Conservation (phyloP, 2,329 filamentous ascomycete species). For the Colletotrichum sp. region DNA sequence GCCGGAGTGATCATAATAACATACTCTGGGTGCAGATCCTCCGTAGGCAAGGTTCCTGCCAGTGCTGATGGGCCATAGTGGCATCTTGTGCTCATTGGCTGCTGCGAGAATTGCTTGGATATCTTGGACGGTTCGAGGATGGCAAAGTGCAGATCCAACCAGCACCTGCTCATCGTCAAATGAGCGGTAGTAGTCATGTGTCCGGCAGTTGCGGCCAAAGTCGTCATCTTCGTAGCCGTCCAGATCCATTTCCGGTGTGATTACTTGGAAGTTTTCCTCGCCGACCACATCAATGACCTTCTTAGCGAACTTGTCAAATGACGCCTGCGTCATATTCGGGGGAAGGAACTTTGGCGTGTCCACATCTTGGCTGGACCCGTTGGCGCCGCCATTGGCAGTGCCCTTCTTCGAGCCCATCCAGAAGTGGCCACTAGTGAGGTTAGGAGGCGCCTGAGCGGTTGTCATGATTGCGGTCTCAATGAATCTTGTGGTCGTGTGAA, state of each 20-base stretch:
- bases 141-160: background rate
- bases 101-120: conserved; percentile 41
- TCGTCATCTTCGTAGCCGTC: conserved; percentile 9
- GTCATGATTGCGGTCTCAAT: background rate
- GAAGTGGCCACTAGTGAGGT: background rate
- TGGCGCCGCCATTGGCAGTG: background rate
- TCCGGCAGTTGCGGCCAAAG: conserved; percentile 8
- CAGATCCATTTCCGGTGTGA: background rate
- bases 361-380: background rate
- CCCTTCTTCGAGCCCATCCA: background rate
- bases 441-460: background rate
- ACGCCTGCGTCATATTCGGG: background rate
- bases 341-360: background rate
- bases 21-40: conserved; percentile 51
- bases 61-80: conserved; percentile 54
- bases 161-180: conserved; percentile 10
- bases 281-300: background rate
- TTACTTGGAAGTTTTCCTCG: background rate
- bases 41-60: conserved; percentile 58
- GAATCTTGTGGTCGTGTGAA: background rate
- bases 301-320: background rate
- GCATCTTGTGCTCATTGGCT: conserved; percentile 47
- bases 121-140: conserved; percentile 30
- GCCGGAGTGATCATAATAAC: fast-evolving
- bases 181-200: conserved; percentile 12